Evolutionary conservation across 2,329 filamentous ascomycete species (phyloP).

Genomic region (Nemania bipapillata): DNA sequence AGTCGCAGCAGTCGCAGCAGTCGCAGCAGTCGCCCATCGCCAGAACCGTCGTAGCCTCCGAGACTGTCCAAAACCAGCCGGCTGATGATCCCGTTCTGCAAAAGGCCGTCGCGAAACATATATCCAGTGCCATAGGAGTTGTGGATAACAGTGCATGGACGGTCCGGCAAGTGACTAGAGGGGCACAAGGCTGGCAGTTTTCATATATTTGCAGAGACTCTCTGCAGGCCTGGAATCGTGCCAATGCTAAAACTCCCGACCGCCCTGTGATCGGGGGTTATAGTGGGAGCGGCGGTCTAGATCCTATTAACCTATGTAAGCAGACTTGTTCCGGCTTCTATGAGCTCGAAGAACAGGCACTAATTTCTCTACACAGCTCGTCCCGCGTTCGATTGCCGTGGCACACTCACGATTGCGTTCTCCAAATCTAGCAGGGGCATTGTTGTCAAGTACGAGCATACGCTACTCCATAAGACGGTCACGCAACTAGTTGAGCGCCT

Average conservation of each 20-base stretch:
- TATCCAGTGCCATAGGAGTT: slow-evolving; percentile 57
- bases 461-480: slow-evolving; percentile 67
- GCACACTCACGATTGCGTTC: slow-evolving; percentile 63
- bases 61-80: slow-evolving; percentile 62
- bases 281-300: slow-evolving; percentile 59
- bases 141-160: slow-evolving; percentile 63
- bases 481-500: slow-evolving; percentile 61
- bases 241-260: slow-evolving; percentile 56
- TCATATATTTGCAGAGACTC: slow-evolving; percentile 66
- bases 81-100: slow-evolving; percentile 62
- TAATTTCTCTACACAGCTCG: slow-evolving; percentile 56
- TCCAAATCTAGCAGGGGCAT: slow-evolving; percentile 60
- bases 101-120: slow-evolving; percentile 61
- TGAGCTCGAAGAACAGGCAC: neutral
- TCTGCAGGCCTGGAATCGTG: slow-evolving; percentile 61
- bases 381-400: slow-evolving; percentile 69
- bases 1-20: slow-evolving; percentile 46
- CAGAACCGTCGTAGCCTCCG: slow-evolving; percentile 58
- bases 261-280: slow-evolving; percentile 61
- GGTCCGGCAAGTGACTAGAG: slow-evolving; percentile 58
- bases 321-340: slow-evolving; percentile 1
- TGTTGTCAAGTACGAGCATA: slow-evolving; percentile 66
- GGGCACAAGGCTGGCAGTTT: slow-evolving; percentile 64
- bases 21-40: slow-evolving; percentile 46
- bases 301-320: slow-evolving; percentile 60